Base-by-base conservation (phyloP, 108 stramenopile genomes). In the Cylindrotheca fusiformis region DNA sequence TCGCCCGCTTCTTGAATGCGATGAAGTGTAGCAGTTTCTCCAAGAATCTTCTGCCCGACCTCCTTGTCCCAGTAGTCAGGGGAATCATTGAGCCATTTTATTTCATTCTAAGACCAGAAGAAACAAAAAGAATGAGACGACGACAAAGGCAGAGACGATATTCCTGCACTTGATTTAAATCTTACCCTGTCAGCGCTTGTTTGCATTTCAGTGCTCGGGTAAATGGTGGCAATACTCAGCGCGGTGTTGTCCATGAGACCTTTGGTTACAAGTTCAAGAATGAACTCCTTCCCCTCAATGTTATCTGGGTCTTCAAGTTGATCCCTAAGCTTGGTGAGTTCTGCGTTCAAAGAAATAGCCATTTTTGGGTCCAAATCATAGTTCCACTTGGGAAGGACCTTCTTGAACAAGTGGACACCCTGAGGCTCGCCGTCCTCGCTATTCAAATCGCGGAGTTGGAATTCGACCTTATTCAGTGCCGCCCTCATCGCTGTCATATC, bases 391-490 rank as follows among this genome's bases (percentile, higher is more conserved):
- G 54, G 48, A 44, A 97, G 65, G 41, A 87, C 75, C 18, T 79
- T 76, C 27, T 88, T 78, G 72, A 97, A 96, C 59, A 95, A 54
- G 53, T 73, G 63, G 48, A 91, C 83, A 27, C 96, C 96, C 25
- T 75, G 75, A 25, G 89, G 88, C 53, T 78, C 72, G 18, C 71
- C 76, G 28, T 89, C 88, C 20, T 88, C 80, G 68, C 91, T 88
- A 67, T 83, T 87, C 62, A 41, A 41, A 90, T 95, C 48, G 18
- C 62, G 55, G 26, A 71, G 64, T 29, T 36, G 26, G 55, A 97
- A 93, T 71, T 95, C 93, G 19, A 94, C 52, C 53, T 88, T 80
- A 72, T 97, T 96, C 74, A 97, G 56, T 32, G 82, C 81, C 54
- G 89, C 90, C 17, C 61, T 80, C 21, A 95, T 71, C 1, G 77